Evolutionary conservation across 805 yeast genomes (phyloP).

Genomic region (Candida methanosorbosa): DNA sequence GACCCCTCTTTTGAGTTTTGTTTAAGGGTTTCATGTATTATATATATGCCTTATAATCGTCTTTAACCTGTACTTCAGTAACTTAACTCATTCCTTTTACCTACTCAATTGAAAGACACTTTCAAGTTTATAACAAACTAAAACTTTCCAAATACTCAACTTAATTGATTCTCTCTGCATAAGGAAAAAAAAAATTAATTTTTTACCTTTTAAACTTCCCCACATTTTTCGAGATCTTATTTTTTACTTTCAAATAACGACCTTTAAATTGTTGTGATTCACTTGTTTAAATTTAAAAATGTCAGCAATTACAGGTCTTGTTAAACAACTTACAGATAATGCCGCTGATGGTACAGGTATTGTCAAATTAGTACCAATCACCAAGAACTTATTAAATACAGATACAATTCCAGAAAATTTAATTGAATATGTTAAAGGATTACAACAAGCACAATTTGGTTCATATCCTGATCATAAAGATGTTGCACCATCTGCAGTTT

Average conservation of each 20-base stretch:
- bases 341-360: constrained; percentile 47
- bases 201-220: no score
- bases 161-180: no score
- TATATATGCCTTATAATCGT: no score
- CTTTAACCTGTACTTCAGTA: no score
- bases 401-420: constrained; percentile 30
- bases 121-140: no score
- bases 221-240: no score
- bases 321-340: constrained; percentile 23
- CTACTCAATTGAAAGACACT: no score
- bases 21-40: no score
- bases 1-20: no score
- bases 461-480: constrained; percentile 49
- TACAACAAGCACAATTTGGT: constrained; percentile 51
- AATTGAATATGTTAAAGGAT: constrained; percentile 24
- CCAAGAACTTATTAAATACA: constrained; percentile 17
- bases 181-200: no score
- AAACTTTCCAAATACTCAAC: no score
- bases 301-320: constrained; percentile 1
- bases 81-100: no score
- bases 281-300: not conserved
- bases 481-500: constrained; percentile 51
- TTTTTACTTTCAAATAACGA: not conserved
- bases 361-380: constrained; percentile 20
- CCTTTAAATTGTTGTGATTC: not conserved